Base-by-base conservation (phyloP, 176 grass and related monocot genomes). In the Aegilops sharonensis region DNA sequence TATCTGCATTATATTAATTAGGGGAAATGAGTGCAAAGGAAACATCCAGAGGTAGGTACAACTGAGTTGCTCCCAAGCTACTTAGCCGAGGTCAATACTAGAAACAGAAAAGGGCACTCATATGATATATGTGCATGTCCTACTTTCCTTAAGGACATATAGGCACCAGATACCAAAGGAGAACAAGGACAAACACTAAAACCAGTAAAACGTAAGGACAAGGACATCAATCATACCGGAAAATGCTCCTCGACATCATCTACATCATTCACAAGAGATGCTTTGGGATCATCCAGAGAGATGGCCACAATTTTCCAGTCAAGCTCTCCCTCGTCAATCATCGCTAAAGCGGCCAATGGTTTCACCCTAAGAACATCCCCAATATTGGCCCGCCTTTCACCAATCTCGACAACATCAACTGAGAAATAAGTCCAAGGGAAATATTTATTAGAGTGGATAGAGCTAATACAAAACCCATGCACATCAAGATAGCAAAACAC, bases 381-480 rank as follows among this genome's bases (percentile, higher is more conserved):
- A 18, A 99, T 75, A 25, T 91, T 96, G 57, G 93, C 94, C 83
- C 84, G 89, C 36, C 92, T 94, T 83, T 94, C 94, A 83, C 97
- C 97, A 56, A 96, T 96, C 82, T 99, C 97, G 75, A 96, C 97
- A 93, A 99, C 97, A 88, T 99, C 97, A 84, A 99, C 97, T 99
- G 73, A 43, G 77, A 80, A 92, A 40, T 1, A 74, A 82, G 78
- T 30, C 74, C 74, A 78, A 50, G 14, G 21, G 11, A 84, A 81
- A 71, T 1, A 40, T 81, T 76, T 64, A 64, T 82, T 64, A 75
- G 37, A 40, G 29, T 31, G 59, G 77, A 27, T 83, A 32, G 40
- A 42, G 27, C 48, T 24, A 84, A 76, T 65, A 77, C 39, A 43
- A 82, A 74, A 79, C 77, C 1, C 9, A 92, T 78, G n/a, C 9